Percentiles rank a stretch among this genome's conserved stretches.
Evolutionary conservation across 1,284 basidiomycete species (phyloP).

Genomic region (Cryptococcus maquisensis): DNA sequence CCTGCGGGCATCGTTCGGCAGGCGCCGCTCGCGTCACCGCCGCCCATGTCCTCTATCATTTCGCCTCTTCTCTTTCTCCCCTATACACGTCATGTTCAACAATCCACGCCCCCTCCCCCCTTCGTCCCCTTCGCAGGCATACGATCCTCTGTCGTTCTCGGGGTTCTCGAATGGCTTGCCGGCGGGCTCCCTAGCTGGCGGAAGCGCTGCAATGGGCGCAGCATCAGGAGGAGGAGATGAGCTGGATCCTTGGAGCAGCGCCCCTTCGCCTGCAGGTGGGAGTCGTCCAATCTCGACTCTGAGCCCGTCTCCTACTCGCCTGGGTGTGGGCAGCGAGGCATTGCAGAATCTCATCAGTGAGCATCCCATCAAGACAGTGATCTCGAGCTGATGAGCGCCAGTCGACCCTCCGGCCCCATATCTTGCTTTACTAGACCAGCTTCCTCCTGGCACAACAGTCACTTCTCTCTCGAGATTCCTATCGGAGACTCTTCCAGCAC

Average conservation of each 20-base stretch:
- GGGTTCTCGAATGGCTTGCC: too few species aligned
- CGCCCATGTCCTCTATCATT: not conserved
- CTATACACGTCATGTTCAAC: conserved; percentile 38
- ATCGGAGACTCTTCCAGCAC: conserved; percentile 64
- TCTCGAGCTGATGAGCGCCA: conserved; percentile 44
- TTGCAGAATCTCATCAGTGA: too few species aligned
- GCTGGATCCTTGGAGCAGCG: conserved; percentile 79
- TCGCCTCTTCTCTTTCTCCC: not conserved
- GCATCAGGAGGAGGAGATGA: conserved; percentile 22
- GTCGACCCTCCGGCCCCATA: conserved; percentile 76
- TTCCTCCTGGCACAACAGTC: conserved; percentile 30
- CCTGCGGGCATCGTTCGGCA: too few species aligned
- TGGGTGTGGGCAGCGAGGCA: too few species aligned
- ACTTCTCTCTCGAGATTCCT: conserved; percentile 56
- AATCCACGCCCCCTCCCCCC: conserved; percentile 28
- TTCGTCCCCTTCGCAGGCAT: conserved; percentile 22
- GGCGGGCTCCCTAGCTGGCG: too few species aligned
- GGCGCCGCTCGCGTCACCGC: too few species aligned
- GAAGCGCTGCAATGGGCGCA: too few species aligned
- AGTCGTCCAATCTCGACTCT: conserved; percentile 16
- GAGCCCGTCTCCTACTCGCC: too few species aligned
- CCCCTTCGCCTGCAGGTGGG: conserved; percentile 60
- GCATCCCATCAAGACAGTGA: too few species aligned
- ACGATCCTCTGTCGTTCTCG: conserved; percentile 8
- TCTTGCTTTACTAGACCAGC: conserved; percentile 63